These are phyloP conservation scores for Neotropicomus parvogracilis DNA, from an alignment of 1,284 basidiomycete species.

Conservation along the genomic window DNA sequence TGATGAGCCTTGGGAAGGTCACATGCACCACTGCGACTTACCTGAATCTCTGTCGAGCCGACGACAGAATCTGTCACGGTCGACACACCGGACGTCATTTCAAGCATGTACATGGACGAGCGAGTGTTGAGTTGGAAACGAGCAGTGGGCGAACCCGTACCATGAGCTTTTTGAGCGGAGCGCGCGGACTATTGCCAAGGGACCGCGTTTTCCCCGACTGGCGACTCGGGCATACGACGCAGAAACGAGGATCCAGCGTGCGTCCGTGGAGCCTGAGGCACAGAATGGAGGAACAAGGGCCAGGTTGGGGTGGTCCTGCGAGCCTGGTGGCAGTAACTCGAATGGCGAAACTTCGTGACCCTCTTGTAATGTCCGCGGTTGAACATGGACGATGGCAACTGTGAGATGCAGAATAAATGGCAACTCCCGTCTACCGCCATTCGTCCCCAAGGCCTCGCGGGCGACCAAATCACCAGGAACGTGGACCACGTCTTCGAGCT, in stretches of 20 bases:
- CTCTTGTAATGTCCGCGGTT: background rate
- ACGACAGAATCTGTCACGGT: background rate
- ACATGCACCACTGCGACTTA: background rate
- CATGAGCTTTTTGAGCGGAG: background rate
- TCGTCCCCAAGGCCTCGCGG: too few relatives aligned
- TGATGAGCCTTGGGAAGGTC: background rate
- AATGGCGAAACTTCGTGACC: background rate
- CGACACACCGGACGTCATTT: background rate
- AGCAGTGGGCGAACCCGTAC: background rate
- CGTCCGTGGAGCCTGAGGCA: too few relatives aligned
- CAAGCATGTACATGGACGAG: background rate
- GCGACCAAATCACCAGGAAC: too few relatives aligned
- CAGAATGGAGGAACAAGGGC: too few relatives aligned
- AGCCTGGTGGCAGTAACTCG: background rate
- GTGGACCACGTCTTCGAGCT: too few relatives aligned
- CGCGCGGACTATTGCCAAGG: background rate
- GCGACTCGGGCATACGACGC: background rate
- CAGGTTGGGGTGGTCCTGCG: too few relatives aligned
- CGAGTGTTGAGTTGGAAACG: background rate
- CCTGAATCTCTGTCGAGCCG: background rate
- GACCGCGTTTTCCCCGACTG: background rate
- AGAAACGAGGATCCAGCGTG: conserved; percentile 18
- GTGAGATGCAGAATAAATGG: too few relatives aligned
- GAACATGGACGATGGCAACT: too few relatives aligned
- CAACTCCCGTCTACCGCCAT: too few relatives aligned